phyloP scores from a whole-genome alignment of 2,329 filamentous ascomycete genomes.

The Sporothrix globosa region DNA sequence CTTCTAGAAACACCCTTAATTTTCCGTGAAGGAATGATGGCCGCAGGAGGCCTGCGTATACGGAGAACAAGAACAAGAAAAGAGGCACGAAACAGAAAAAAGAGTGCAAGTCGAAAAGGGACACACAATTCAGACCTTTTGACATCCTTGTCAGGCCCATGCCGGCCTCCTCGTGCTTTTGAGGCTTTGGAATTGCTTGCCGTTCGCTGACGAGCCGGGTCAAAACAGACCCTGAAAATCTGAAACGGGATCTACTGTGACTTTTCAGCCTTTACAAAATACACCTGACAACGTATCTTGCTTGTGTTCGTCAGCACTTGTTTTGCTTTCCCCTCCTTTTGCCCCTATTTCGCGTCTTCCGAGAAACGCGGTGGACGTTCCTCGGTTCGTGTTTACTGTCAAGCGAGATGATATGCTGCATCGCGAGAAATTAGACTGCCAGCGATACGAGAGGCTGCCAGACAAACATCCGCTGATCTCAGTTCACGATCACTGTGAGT shows the following conservation, averaged over 20 bases:
- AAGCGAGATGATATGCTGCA: conserved; percentile 21
- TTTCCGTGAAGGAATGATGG: neutral
- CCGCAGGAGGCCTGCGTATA: neutral
- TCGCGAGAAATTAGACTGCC: conserved; percentile 4
- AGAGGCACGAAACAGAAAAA: neutral
- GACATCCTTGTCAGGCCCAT: neutral
- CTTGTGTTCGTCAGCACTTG: neutral
- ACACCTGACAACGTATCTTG: neutral
- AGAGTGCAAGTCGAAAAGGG: neutral
- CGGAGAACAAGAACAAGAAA: neutral
- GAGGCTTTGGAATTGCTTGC: neutral
- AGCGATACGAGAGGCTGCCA: conserved; percentile 15
- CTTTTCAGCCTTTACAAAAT: neutral
- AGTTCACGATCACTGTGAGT: neutral
- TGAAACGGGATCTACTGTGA: conserved; percentile 27
- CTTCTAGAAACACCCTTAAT: conserved; percentile 32
- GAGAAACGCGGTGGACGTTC: neutral
- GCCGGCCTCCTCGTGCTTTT: neutral
- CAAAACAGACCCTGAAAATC: conserved; percentile 17
- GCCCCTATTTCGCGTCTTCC: conserved; percentile 1
- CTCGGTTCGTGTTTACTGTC: neutral
- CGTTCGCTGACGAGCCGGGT: neutral
- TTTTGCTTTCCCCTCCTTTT: neutral
- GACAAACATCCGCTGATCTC: neutral
- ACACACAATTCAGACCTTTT: too few relatives aligned